Conservation (phyloP, 768 basidiomycete species). For the Leccinum longicurvipes region DNA sequence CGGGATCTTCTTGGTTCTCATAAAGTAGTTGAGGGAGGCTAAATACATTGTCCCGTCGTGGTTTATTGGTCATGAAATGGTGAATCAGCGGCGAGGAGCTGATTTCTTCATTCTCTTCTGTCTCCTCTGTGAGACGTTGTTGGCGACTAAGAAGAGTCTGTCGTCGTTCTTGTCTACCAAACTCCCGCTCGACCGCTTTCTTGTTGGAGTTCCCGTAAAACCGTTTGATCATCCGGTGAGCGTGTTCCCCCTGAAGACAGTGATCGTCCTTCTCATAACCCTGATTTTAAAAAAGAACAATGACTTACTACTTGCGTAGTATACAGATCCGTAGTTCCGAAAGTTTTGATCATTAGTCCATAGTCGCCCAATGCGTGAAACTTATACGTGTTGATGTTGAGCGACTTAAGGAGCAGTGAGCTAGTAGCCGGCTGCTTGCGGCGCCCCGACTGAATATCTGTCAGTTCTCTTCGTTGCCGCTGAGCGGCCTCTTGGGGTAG, state of each 20-base stretch:
- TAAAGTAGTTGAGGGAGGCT: neutral
- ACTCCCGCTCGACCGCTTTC: neutral
- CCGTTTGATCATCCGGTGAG: slow-evolving; percentile 20
- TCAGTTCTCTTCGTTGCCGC: neutral
- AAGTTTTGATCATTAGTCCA: neutral
- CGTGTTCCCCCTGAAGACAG: neutral
- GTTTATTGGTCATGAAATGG: neutral
- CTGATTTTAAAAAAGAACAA: neutral
- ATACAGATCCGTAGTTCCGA: neutral
- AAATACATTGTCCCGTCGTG: neutral
- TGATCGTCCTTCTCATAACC: neutral
- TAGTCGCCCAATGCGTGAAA: neutral
- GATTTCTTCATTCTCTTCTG: neutral
- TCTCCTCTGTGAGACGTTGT: neutral
- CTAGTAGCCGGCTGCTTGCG: neutral
- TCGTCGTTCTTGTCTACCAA: slow-evolving; percentile 11
- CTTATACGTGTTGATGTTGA: neutral
- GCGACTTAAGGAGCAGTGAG: neutral
- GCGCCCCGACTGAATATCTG: neutral
- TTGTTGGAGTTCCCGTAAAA: slow-evolving; percentile 26
- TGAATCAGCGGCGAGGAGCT: neutral
- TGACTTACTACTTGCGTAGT: neutral
- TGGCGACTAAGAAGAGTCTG: slow-evolving; percentile 2
- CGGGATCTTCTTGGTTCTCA: slow-evolving; percentile 1
- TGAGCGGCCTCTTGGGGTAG: neutral